Evolutionary conservation across 1,139 yeast genomes (phyloP).

Genomic region (Debaryomyces sp.): DNA sequence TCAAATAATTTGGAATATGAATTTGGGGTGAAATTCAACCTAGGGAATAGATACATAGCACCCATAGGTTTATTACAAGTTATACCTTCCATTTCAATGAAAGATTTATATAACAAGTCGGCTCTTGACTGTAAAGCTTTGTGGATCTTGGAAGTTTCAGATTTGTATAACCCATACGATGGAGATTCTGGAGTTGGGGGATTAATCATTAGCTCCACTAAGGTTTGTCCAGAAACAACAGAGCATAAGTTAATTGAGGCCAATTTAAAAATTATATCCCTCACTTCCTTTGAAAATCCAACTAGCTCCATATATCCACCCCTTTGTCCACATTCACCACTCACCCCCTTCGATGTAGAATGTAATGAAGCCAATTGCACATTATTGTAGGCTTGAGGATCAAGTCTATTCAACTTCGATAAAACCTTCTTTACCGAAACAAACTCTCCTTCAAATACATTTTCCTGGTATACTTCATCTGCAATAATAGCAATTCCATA

Average conservation of each 20-base stretch:
- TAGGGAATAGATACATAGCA: slow-evolving; percentile 96
- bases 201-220: slow-evolving; percentile 88
- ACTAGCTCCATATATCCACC: slow-evolving; percentile 97
- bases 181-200: slow-evolving; percentile 83
- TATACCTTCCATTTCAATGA: slow-evolving; percentile 76
- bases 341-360: slow-evolving; percentile 94
- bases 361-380: slow-evolving; percentile 93
- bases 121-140: slow-evolving; percentile 68
- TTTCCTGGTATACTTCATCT: slow-evolving; percentile 98
- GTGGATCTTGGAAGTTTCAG: slow-evolving; percentile 65
- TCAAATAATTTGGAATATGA: slow-evolving; percentile 54
- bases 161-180: slow-evolving; percentile 66
- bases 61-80: slow-evolving; percentile 89
- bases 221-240: slow-evolving; percentile 90
- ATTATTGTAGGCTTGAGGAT: slow-evolving; percentile 58
- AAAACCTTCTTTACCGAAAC: slow-evolving; percentile 71
- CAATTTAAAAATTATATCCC: slow-evolving; percentile 73
- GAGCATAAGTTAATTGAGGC: slow-evolving; percentile 93
- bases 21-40: slow-evolving; percentile 57
- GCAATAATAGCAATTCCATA: slow-evolving; percentile 86
- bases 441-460: slow-evolving; percentile 70
- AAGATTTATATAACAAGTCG: slow-evolving; percentile 63
- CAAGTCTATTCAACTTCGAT: slow-evolving; percentile 56
- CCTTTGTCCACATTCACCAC: slow-evolving; percentile 99
- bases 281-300: slow-evolving; percentile 74